Base-by-base conservation (phyloP, 108 stramenopile genomes). In the Skeletonema marinoi region DNA sequence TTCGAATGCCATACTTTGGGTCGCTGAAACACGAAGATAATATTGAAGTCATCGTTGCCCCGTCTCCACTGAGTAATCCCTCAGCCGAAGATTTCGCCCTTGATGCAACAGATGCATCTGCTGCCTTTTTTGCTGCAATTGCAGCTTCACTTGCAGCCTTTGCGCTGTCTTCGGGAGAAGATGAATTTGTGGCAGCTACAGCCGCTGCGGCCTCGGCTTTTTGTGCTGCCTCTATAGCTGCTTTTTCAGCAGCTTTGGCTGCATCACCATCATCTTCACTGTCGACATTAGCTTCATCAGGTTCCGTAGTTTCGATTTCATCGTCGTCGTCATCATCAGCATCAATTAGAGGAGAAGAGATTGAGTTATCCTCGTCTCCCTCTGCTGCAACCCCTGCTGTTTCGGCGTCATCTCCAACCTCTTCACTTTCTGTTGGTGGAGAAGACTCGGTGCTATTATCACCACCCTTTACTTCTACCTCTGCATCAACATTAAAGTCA, bases 31-130 rank as follows among this genome's bases (percentile, higher is more conserved):
- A 95, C 32, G 58, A 65, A 1, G 86, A 73, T 32, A 91, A 54
- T 14, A 90, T 76, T 12, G 81, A 79, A 62, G 85, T 85, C 84
- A 92, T 89, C 16, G 78, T 60, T 33, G 44, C 63, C 46, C 94
- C 94, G 83, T 92, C 90, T 31, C 92, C 94, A 60, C 90, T 89
- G 41, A 93, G 70, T 9, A 95, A 31, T 60, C 78, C 82, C 69
- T 86, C 84, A 33, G 87, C 76, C 16, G 85, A 78, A 17, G 84
- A 82, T 42, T 83, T 83, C 13, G 83, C 77, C 56, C 75, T 76
- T n/a, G 83, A 78, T 14, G 78, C 74, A 16, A 70, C 68, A 7
- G 90, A 88, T 31, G 90, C 89, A 58, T 91, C 86, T 9, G 90
- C 88, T 35, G 94, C 94, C 51, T 88, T 90, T 58, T 88, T 78